Evolutionary conservation across 768 basidiomycete species (phyloP).

Genomic region (Leccinum uliginosum): DNA sequence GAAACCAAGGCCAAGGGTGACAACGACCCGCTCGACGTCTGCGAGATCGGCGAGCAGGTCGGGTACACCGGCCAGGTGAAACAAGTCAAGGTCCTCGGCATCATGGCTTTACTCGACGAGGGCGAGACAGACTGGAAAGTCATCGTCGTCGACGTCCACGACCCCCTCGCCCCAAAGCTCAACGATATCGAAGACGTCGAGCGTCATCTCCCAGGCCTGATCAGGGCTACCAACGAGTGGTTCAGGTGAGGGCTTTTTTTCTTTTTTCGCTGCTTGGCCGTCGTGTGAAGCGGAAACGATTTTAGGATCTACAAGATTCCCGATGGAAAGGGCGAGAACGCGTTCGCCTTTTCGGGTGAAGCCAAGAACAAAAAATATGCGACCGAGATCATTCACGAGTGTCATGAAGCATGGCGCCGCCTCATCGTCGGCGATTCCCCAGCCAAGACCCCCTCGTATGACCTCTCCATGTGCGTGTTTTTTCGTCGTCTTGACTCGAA

Average conservation of each 20-base stretch:
- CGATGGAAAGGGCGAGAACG: conserved; percentile 95
- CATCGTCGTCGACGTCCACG: conserved; percentile 93
- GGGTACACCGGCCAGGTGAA: conserved; percentile 97
- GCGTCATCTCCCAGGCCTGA: conserved; percentile 92
- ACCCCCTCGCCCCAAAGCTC: conserved; percentile 92
- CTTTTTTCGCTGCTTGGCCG: neutral
- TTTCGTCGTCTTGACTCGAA: neutral
- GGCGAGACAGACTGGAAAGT: conserved; percentile 99
- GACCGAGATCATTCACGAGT: conserved; percentile 97
- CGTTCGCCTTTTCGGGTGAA: conserved; percentile 98
- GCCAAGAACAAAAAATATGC: conserved; percentile 99
- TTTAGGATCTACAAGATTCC: conserved; percentile 96
- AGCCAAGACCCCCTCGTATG: conserved; percentile 66
- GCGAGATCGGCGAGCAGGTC: conserved; percentile 98
- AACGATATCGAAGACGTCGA: conserved; percentile 99
- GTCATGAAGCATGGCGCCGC: conserved; percentile 97
- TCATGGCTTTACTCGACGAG: conserved; percentile 99
- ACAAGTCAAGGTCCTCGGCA: conserved; percentile 99
- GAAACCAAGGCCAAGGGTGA: conserved; percentile 99
- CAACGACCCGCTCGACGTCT: conserved; percentile 99
- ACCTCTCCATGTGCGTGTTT: conserved; percentile 75
- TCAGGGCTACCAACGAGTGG: conserved; percentile 98
- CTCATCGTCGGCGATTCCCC: conserved; percentile 77
- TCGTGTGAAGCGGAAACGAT: neutral
- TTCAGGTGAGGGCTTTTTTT: conserved; percentile 75